Evolutionary conservation across 768 basidiomycete genomes (phyloP).

Genomic region (Ephemerocybe angulata): DNA sequence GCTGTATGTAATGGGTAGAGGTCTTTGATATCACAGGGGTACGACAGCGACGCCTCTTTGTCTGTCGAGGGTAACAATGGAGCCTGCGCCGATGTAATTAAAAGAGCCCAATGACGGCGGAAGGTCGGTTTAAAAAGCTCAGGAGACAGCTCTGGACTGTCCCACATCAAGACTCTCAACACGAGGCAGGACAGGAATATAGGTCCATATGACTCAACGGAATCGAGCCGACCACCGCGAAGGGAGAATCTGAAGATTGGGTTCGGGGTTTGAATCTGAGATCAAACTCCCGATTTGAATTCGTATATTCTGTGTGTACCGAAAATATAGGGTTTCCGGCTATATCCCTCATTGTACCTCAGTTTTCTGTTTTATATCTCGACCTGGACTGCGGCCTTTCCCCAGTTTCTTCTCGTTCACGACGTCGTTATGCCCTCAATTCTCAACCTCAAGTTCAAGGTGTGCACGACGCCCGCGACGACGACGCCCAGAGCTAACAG

Average conservation of each 20-base stretch:
- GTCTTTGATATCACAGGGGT: too few relatives aligned
- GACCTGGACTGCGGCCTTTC: background rate
- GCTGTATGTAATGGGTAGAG: too few relatives aligned
- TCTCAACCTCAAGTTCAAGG: slow-evolving; percentile 86
- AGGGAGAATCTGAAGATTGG: background rate
- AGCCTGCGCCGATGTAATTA: background rate
- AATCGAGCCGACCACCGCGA: background rate
- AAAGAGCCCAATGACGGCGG: background rate
- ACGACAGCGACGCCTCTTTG: background rate
- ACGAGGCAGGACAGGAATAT: background rate
- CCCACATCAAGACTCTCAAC: background rate
- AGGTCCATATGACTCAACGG: background rate
- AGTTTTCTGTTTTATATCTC: slow-evolving; percentile 3
- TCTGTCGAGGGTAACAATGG: background rate
- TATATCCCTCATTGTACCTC: background rate
- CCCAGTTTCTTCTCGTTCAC: slow-evolving; percentile 9
- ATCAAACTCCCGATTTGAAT: background rate
- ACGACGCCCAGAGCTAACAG: slow-evolving; percentile 9
- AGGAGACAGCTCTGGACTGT: background rate
- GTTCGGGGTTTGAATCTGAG: background rate
- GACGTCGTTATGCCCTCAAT: slow-evolving; percentile 63
- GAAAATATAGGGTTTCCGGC: too few relatives aligned
- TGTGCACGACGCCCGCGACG: slow-evolving; percentile 24
- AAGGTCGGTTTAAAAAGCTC: background rate
- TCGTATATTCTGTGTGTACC: background rate